Conservation (phyloP, 208 protist species). For the Naegleria lovaniensis region DNA sequence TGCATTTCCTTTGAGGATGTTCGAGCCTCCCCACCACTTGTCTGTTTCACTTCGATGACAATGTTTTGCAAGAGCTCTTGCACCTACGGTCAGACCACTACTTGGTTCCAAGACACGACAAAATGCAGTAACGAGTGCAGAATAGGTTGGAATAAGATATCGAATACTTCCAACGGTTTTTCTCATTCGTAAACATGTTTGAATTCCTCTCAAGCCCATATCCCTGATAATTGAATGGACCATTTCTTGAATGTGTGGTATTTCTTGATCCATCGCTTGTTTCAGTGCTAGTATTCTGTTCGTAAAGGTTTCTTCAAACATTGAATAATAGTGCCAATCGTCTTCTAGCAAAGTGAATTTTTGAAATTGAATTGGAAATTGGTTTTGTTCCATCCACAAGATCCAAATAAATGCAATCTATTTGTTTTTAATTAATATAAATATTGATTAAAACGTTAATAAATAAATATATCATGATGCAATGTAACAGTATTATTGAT, state of each 20-base stretch:
- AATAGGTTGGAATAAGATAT: neutral
- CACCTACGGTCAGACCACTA: neutral
- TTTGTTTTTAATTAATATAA: no score
- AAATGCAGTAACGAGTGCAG: neutral
- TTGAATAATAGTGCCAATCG: neutral
- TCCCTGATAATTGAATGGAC: neutral
- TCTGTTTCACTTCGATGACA: conserved; percentile 9
- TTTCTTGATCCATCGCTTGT: neutral
- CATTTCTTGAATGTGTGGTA: neutral
- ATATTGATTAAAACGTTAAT: no score
- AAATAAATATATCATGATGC: no score
- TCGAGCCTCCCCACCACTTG: neutral
- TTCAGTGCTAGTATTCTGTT: neutral
- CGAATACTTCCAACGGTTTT: neutral
- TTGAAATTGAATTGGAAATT: conserved; percentile 14
- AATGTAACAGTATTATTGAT: no score
- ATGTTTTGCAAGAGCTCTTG: neutral
- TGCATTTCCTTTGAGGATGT: neutral
- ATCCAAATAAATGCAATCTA: neutral
- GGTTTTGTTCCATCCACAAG: neutral
- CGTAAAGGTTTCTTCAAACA: neutral
- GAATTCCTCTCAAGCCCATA: neutral
- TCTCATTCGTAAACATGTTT: neutral
- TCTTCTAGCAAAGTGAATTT: neutral
- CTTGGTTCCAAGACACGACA: neutral